phyloP scores from a whole-genome alignment of 106 monocot genomes.

The Allium cepa region DNA sequence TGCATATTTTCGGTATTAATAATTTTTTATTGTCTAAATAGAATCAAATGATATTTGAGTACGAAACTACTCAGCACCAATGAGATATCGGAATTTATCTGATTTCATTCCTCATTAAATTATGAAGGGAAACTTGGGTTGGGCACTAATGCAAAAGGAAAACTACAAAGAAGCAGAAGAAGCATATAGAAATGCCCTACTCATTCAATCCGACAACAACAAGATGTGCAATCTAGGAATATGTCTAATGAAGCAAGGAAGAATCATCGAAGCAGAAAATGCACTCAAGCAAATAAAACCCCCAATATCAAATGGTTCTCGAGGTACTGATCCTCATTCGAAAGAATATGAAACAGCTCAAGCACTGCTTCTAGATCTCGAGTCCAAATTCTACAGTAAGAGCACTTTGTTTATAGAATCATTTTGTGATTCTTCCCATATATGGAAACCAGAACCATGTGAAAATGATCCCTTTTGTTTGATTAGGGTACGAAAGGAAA shows the following conservation, averaged over 20 bases:
- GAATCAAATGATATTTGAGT: too few species aligned
- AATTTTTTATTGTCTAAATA: too few species aligned
- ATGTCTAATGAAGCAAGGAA: conserved; percentile 87
- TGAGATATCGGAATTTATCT: too few species aligned
- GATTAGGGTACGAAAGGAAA: background rate
- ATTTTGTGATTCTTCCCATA: conserved; percentile 27
- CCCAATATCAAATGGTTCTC: conserved; percentile 29
- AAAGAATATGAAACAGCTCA: conserved; percentile 81
- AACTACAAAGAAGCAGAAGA: conserved; percentile 71
- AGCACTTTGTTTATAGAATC: conserved; percentile 26
- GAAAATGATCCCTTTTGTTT: conserved; percentile 56
- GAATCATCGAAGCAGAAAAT: conserved; percentile 60
- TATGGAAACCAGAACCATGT: conserved; percentile 88
- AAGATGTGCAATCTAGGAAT: conserved; percentile 98
- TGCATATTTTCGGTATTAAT: too few species aligned
- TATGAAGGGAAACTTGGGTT: conserved; percentile 71
- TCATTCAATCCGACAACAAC: conserved; percentile 79
- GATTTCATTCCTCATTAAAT: too few species aligned
- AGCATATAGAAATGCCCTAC: conserved; percentile 61
- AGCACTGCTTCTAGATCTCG: conserved; percentile 78
- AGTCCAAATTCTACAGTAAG: conserved; percentile 10
- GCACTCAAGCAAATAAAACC: conserved; percentile 55
- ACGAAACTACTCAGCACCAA: too few species aligned
- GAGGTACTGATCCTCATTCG: conserved; percentile 74
- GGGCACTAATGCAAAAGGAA: conserved; percentile 93